A percentile compares a stretch with the other conserved stretches of the same genome.
phyloP scores from a whole-genome alignment of 352 stramenopile genomes.

The Phytopythium ostracodes region DNA sequence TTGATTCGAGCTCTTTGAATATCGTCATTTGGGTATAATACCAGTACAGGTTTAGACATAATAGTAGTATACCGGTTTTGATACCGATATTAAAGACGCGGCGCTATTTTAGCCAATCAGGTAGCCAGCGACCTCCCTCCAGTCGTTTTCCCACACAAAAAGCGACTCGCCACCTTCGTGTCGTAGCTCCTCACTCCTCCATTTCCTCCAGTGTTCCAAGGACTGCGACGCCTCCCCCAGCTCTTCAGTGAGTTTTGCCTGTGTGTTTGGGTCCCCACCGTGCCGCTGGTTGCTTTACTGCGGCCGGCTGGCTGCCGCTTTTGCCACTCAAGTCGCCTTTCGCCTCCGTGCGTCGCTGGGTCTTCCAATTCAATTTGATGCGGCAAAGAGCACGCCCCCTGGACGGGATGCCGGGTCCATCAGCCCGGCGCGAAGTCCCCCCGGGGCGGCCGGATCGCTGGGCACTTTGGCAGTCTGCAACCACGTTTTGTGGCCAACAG shows the following conservation, averaged over 20 bases:
- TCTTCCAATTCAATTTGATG: constrained; percentile 58
- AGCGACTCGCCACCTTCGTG: neutral
- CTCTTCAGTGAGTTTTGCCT: neutral
- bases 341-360: constrained; percentile 40
- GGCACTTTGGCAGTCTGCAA: constrained; percentile 56
- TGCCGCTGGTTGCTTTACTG: neutral
- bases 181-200: neutral
- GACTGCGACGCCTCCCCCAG: no score
- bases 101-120: neutral
- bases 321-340: constrained; percentile 62
- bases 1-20: neutral
- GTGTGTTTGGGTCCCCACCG: neutral
- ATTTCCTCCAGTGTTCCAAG: no score
- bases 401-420: constrained; percentile 73
- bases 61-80: neutral
- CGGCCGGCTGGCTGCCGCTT: constrained; percentile 24
- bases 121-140: neutral
- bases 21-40: neutral
- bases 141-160: constrained; percentile 2
- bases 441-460: constrained; percentile 60
- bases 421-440: constrained; percentile 65
- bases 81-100: neutral
- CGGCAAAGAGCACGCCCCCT: constrained; percentile 62
- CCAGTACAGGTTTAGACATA: neutral
- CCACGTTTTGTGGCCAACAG: constrained; percentile 55